Base-by-base conservation (phyloP, 805 yeast species). In the Candida broadrunensis region DNA sequence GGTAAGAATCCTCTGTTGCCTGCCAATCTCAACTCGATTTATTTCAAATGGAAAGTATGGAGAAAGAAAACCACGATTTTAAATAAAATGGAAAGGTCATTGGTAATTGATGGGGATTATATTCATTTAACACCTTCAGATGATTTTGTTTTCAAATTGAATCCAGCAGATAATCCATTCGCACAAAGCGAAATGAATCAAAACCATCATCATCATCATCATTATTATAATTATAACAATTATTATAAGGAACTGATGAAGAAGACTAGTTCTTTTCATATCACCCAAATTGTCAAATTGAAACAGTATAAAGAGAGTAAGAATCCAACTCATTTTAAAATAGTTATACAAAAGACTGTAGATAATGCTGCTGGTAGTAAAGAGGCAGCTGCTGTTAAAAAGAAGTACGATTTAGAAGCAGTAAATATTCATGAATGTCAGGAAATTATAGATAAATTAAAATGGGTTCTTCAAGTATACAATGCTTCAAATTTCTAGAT, bases 41-140 rank as follows among this genome's bases (percentile, higher is more conserved):
- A 88, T 55, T 83, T 83, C 55, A 85, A 85, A 52, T 91, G 89
- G 77, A 82, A 79, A 14, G 95, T 91, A 0, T 87, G 88, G 86
- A 74, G 97, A 53, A 78, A 93, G 44, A 91, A 90, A 52, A 90
- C 89, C 17, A 82, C 95, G 0, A 81, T 91, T 48, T 78, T 85
- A 43, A 81, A 80, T 42, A 75, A 89, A 39, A 87, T 87, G 45
- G 95, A 89, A 51, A 79, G 93, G 51, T 78, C 89, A 1, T 69
- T 91, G 24, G 89, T 93, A 1, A 78, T 91, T 29, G 98, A 91
- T 61, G 98, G 97, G n/a, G 96, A 88, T 52, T 89, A 88, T 54
- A 79, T 91, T 12, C 91, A 90, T 53, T 77, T 91, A 36, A 79
- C 88, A 52, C 97, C 97, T 0, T 83, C 89, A 6, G 88, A 86